These are phyloP conservation scores for Clarireedia paspali DNA, from an alignment of 2,329 filamentous ascomycete species.

Conservation along the genomic window DNA sequence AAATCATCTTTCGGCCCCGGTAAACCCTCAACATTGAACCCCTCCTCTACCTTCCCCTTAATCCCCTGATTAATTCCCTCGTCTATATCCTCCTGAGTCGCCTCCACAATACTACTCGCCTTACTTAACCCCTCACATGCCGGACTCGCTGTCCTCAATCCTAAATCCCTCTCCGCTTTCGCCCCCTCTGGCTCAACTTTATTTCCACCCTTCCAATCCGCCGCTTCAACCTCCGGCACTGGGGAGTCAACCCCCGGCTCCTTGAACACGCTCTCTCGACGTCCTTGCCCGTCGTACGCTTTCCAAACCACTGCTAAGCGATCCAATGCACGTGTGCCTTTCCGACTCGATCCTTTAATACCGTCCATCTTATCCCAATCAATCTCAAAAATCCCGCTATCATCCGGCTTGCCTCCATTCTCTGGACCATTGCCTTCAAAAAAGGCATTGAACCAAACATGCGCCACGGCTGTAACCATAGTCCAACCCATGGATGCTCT, in stretches of 20 bases:
- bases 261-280: constrained; percentile 40
- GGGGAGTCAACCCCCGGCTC: constrained; percentile 61
- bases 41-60: constrained; percentile 21
- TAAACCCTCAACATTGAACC: constrained; percentile 12
- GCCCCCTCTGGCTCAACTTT: constrained; percentile 37
- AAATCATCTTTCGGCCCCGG: constrained; percentile 17
- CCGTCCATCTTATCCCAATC: constrained; percentile 83
- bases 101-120: constrained; percentile 58
- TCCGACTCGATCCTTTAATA: constrained; percentile 80
- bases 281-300: constrained; percentile 26
- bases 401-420: constrained; percentile 54
- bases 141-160: constrained; percentile 57
- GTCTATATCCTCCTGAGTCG: constrained; percentile 13
- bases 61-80: constrained; percentile 18
- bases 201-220: constrained; percentile 66
- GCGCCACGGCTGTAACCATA: constrained; percentile 87
- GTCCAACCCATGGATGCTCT: constrained; percentile 71
- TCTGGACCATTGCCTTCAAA: constrained; percentile 80
- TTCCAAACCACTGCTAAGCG: constrained; percentile 81
- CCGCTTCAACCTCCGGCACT: constrained; percentile 57
- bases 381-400: constrained; percentile 63
- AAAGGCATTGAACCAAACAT: constrained; percentile 94
- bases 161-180: constrained; percentile 51
- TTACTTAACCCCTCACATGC: constrained; percentile 61
- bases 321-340: constrained; percentile 77